phyloP scores from a whole-genome alignment of 306 rosid species.

The Trifolium subterraneum region DNA sequence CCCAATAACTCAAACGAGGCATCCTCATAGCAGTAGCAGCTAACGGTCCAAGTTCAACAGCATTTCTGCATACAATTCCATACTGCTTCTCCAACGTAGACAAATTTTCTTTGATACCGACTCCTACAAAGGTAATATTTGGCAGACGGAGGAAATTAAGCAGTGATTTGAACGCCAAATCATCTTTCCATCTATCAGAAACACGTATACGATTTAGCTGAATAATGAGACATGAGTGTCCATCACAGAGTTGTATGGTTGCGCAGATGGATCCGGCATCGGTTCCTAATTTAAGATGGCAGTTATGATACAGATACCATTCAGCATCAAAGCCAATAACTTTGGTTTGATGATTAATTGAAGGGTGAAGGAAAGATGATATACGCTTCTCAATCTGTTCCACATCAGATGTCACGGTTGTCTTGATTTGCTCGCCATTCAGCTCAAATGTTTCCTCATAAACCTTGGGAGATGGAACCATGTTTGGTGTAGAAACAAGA shows the following conservation, averaged over 20 bases:
- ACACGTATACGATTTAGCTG: background rate
- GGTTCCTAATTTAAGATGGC: background rate
- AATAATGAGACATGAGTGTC: background rate
- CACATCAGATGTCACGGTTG: no score
- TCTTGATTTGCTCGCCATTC: no score
- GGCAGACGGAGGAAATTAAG: background rate
- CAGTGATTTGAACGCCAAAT: background rate
- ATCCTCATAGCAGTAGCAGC: background rate
- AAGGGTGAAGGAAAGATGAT: no score
- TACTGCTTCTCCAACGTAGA: background rate
- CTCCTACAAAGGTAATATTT: constrained; percentile 1
- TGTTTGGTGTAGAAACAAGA: no score
- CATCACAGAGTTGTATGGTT: background rate
- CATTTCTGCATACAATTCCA: constrained; percentile 4
- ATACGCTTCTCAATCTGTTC: no score
- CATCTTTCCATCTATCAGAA: background rate
- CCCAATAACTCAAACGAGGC: background rate
- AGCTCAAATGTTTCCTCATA: no score
- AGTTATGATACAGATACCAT: background rate
- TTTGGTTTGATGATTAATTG: background rate
- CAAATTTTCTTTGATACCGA: background rate
- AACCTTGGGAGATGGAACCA: no score
- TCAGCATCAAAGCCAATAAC: background rate
- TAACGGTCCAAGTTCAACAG: background rate
- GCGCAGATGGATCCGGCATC: background rate